phyloP scores from a whole-genome alignment of 805 yeast species.

The Candida loeiensis region DNA sequence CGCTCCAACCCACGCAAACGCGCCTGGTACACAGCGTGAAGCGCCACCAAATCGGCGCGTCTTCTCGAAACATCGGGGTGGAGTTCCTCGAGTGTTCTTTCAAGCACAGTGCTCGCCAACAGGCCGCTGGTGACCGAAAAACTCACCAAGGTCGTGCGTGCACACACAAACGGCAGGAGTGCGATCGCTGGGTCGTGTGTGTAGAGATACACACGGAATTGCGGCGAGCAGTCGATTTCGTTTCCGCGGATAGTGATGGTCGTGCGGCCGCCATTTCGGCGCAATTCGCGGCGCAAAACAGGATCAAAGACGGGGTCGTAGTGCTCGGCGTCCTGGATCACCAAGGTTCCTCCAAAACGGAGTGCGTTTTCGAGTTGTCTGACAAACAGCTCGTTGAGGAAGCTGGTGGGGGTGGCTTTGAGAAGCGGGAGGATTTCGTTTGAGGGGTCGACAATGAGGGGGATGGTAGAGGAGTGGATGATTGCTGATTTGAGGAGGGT shows the following conservation, averaged over 20 bases:
- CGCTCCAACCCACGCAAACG: constrained; percentile 55
- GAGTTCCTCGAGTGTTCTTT: constrained; percentile 49
- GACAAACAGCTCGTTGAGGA: constrained; percentile 61
- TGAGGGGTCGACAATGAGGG: constrained; percentile 71
- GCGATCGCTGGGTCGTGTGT: constrained; percentile 52
- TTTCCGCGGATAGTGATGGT: constrained; percentile 58
- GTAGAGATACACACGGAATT: constrained; percentile 58
- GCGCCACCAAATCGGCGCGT: constrained; percentile 48
- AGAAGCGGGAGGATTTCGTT: constrained; percentile 4
- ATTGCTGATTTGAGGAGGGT: neutral
- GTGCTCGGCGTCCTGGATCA: constrained; percentile 76
- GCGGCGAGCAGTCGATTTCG: constrained; percentile 62
- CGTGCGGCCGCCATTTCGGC: constrained; percentile 65
- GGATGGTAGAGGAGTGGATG: constrained; percentile 44
- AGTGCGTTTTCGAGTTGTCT: constrained; percentile 75
- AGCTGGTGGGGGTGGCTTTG: constrained; percentile 54
- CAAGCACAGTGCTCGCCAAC: constrained; percentile 59
- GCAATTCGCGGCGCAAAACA: constrained; percentile 58
- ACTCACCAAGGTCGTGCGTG: constrained; percentile 63
- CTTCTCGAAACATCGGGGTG: constrained; percentile 66
- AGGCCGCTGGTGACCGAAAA: constrained; percentile 70
- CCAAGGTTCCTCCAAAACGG: constrained; percentile 73
- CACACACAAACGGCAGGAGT: constrained; percentile 52
- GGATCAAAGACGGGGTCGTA: constrained; percentile 72
- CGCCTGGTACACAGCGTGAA: constrained; percentile 58